These are phyloP conservation scores for Helichrysum umbraculigerum DNA, from an alignment of 129 eudicot genomes.

Conservation along the genomic window DNA sequence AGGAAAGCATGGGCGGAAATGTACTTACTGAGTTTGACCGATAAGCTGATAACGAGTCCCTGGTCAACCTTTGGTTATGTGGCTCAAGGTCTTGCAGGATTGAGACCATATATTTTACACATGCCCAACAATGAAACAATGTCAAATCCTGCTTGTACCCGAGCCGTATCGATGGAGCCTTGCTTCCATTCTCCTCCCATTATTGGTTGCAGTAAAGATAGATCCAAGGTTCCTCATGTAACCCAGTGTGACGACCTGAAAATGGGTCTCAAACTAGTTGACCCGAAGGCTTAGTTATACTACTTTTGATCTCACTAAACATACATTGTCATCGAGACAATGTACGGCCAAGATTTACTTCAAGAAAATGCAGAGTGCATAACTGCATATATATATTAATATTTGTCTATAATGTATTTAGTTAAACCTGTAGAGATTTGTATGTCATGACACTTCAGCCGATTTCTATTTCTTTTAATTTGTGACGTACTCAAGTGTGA, in stretches of 20 bases:
- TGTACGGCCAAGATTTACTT: neutral
- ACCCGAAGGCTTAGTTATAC: neutral
- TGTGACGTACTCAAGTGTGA: neutral
- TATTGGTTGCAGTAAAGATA: neutral
- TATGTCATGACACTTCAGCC: neutral
- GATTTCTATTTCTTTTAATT: neutral
- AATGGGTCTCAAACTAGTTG: neutral
- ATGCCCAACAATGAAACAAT: slow-evolving; percentile 6
- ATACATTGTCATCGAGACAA: neutral
- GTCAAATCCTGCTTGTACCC: slow-evolving; percentile 1
- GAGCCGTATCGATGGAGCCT: neutral
- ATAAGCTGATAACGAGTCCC: neutral
- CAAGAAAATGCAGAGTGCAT: neutral
- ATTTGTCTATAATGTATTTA: neutral
- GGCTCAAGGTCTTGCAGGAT: slow-evolving; percentile 1
- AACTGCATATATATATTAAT: too few relatives aligned
- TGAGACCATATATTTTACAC: neutral
- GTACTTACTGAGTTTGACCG: neutral
- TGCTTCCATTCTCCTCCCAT: neutral
- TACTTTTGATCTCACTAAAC: neutral
- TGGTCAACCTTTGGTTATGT: slow-evolving; percentile 6
- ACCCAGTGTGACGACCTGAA: neutral
- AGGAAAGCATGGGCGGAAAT: slow-evolving; percentile 6
- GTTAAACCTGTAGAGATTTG: neutral
- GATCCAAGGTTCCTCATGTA: neutral